Percentiles rank a stretch among this genome's conserved stretches.
These are phyloP conservation scores for Russula brevipes DNA, from an alignment of 768 basidiomycete genomes.

Conservation along the genomic window DNA sequence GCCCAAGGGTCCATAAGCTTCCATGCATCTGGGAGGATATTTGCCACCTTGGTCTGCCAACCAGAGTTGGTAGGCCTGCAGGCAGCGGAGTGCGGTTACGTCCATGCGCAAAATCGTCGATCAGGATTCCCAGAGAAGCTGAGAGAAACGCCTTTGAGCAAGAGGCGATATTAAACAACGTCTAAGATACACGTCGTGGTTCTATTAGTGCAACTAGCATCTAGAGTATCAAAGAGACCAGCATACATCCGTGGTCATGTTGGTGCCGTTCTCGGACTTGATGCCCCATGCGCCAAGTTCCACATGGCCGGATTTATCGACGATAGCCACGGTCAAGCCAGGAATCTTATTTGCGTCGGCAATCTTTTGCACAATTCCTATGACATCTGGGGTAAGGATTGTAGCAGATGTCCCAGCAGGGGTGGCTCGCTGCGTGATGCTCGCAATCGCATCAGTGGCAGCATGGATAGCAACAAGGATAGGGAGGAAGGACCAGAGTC, in stretches of 20 bases:
- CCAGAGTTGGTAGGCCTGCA: conserved; percentile 29
- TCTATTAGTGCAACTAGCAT: background rate
- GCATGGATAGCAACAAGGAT: background rate
- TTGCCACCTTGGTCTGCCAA: conserved; percentile 37
- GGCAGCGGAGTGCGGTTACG: conserved; percentile 37
- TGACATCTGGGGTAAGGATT: conserved; percentile 15
- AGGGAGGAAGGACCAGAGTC: background rate
- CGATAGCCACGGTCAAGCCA: conserved; percentile 14
- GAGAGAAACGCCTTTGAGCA: conserved; percentile 40
- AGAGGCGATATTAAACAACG: conserved; percentile 36
- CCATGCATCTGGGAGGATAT: conserved; percentile 38
- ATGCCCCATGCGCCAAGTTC: conserved; percentile 20
- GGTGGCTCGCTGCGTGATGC: background rate
- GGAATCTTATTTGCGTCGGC: background rate
- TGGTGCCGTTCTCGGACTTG: conserved; percentile 14
- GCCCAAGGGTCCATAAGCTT: conserved; percentile 40
- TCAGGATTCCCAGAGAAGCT: conserved; percentile 38
- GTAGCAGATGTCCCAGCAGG: background rate
- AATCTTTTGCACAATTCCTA: background rate
- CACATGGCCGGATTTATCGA: background rate
- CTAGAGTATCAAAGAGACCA: background rate
- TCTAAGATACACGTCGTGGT: conserved; percentile 28
- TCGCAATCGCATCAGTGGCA: background rate
- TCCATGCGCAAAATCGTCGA: conserved; percentile 38
- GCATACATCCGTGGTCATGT: conserved; percentile 20